Conservation (phyloP, 2,329 filamentous ascomycete species). For the Aspergillaceae sp. region DNA sequence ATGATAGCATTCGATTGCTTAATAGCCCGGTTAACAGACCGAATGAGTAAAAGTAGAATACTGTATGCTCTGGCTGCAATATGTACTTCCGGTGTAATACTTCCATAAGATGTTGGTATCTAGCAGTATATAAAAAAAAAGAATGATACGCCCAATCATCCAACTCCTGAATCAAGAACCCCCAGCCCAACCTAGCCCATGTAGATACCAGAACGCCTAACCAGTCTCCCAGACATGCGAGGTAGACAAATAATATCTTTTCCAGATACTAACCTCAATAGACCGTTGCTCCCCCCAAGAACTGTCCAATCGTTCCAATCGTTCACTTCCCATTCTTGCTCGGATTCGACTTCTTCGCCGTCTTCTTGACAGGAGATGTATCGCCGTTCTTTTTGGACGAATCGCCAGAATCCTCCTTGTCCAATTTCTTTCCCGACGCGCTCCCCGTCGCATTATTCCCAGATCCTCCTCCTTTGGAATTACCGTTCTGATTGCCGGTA, state of each 20-base stretch:
- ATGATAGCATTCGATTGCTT: no score
- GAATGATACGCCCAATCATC: neutral
- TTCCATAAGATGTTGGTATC: neutral
- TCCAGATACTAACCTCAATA: neutral
- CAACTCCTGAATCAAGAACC: neutral
- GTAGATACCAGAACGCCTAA: neutral
- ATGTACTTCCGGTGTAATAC: neutral
- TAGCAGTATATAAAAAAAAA: neutral
- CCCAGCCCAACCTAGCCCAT: neutral
- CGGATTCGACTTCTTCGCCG: constrained; percentile 16
- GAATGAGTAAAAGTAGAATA: constrained; percentile 19
- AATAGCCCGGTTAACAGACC: no score
- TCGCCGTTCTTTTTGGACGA: constrained; percentile 11
- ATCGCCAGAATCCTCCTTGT: constrained; percentile 5
- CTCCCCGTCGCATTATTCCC: neutral
- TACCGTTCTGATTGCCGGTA: no score
- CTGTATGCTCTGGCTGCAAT: no score
- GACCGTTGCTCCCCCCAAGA: no score
- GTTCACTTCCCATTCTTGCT: constrained; percentile 11
- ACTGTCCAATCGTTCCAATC: no score
- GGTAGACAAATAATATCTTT: neutral
- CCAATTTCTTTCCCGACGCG: constrained; percentile 2
- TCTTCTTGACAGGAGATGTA: constrained; percentile 18
- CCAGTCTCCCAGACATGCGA: neutral
- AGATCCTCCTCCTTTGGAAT: neutral